These are phyloP conservation scores for Elsinoe australis DNA, from an alignment of 2,329 filamentous ascomycete species.

Conservation along the genomic window DNA sequence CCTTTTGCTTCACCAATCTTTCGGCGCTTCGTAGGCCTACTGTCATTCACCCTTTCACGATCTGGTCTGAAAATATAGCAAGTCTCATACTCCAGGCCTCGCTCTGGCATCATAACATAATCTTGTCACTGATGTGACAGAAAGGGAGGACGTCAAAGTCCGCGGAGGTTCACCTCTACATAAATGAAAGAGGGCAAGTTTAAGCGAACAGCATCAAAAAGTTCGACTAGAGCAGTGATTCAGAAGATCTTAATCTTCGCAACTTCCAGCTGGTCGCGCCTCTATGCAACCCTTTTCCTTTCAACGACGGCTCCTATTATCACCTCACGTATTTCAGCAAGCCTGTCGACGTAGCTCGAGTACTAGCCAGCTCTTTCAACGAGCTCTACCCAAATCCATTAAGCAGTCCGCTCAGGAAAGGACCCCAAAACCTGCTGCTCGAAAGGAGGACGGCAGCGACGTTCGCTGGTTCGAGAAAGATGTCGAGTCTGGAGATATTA, in stretches of 20 bases:
- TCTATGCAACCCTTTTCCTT: slow-evolving; percentile 20
- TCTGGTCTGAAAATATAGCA: slow-evolving; percentile 40
- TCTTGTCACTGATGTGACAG: background rate
- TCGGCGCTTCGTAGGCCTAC: slow-evolving; percentile 36
- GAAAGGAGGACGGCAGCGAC: slow-evolving; percentile 13
- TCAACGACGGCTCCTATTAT: slow-evolving; percentile 16
- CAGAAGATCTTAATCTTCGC: background rate
- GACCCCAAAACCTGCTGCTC: background rate
- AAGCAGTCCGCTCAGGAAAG: slow-evolving; percentile 4
- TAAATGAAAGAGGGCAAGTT: background rate
- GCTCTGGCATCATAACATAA: background rate
- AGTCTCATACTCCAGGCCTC: slow-evolving; percentile 43
- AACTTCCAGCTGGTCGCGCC: background rate
- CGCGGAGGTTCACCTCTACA: no score
- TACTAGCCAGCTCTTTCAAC: slow-evolving; percentile 1
- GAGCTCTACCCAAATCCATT: background rate
- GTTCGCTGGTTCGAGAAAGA: slow-evolving; percentile 22
- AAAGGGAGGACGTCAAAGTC: background rate
- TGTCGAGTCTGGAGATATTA: slow-evolving; percentile 19
- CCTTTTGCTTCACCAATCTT: slow-evolving; percentile 27
- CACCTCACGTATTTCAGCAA: slow-evolving; percentile 21
- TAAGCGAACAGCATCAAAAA: background rate
- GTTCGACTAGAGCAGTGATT: background rate
- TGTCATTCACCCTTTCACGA: slow-evolving; percentile 20
- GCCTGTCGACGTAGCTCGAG: slow-evolving; percentile 20